Percentiles rank a stretch among this genome's conserved stretches.
phyloP scores from a whole-genome alignment of 2,329 filamentous ascomycete species.

The Curvularia lunata region DNA sequence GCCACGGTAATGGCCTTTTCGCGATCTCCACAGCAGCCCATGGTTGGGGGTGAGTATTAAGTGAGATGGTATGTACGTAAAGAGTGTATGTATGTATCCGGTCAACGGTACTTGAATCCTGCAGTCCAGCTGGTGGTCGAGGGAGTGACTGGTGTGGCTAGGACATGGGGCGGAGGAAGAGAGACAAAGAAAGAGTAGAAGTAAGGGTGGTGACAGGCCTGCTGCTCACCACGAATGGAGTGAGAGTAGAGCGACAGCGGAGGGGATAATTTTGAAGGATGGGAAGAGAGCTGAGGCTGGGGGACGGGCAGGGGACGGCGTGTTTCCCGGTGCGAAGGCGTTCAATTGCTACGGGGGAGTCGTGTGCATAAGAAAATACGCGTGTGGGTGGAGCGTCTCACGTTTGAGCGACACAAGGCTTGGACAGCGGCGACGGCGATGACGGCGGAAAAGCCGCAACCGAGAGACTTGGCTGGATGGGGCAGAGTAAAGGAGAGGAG shows the following conservation, averaged over 20 bases:
- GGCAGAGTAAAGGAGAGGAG: slow-evolving; percentile 18
- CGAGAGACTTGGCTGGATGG: slow-evolving; percentile 16
- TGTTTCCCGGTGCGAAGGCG: slow-evolving; percentile 18
- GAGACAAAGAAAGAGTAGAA: slow-evolving; percentile 21
- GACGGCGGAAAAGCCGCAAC: slow-evolving; percentile 25
- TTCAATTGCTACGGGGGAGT: slow-evolving; percentile 25
- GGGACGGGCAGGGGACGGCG: slow-evolving; percentile 15
- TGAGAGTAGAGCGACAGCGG: slow-evolving; percentile 39
- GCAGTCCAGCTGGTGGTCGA: slow-evolving; percentile 48
- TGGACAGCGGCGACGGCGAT: slow-evolving; percentile 33
- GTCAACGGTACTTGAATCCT: slow-evolving; percentile 41
- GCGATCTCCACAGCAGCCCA: slow-evolving; percentile 49
- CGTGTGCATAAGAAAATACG: slow-evolving; percentile 40
- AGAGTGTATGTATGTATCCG: slow-evolving; percentile 26
- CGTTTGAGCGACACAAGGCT: slow-evolving; percentile 43
- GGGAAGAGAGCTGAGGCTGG: slow-evolving; percentile 23
- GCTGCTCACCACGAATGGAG: slow-evolving; percentile 47
- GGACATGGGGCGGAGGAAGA: slow-evolving; percentile 29
- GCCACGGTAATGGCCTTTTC: slow-evolving; percentile 49
- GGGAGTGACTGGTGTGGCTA: slow-evolving; percentile 40
- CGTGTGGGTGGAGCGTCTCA: slow-evolving; percentile 33
- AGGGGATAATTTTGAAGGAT: slow-evolving; percentile 26
- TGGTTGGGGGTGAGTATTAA: slow-evolving; percentile 40
- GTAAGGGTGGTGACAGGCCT: slow-evolving; percentile 46
- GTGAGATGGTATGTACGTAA: slow-evolving; percentile 13